Evolutionary conservation across 2,329 filamentous ascomycete genomes (phyloP).

Genomic region (Epichloe coenophiala): DNA sequence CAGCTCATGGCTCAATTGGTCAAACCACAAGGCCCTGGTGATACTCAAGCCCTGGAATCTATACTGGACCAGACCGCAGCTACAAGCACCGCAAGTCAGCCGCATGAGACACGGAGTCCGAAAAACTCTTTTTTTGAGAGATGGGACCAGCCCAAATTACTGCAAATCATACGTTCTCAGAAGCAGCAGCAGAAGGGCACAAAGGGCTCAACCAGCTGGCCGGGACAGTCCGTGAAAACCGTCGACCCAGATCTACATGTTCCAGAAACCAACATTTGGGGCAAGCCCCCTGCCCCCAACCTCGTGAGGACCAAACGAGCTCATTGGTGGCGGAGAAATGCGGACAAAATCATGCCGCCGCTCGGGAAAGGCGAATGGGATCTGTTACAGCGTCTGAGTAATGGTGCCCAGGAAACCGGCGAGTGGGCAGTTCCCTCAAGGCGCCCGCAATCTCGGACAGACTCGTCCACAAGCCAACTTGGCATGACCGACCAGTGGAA

Average conservation of each 20-base stretch:
- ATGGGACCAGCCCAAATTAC: constrained; percentile 35
- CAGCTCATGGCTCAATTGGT: constrained; percentile 30
- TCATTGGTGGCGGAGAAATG: constrained; percentile 32
- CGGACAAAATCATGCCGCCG: constrained; percentile 39
- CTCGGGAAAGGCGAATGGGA: constrained; percentile 42
- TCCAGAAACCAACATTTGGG: constrained; percentile 35
- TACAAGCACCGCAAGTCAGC: not conserved
- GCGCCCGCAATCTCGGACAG: constrained; percentile 11
- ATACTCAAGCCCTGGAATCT: constrained; percentile 28
- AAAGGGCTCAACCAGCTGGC: constrained; percentile 14
- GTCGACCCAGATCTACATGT: constrained; percentile 23
- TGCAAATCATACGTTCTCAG: constrained; percentile 29
- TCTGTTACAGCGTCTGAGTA: constrained; percentile 31
- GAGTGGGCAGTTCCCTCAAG: constrained; percentile 25
- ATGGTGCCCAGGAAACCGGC: constrained; percentile 22
- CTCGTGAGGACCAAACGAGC: constrained; percentile 28
- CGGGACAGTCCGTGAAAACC: constrained; percentile 11
- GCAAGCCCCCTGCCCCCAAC: constrained; percentile 26
- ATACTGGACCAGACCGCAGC: constrained; percentile 9
- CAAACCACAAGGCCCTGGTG: constrained; percentile 20
- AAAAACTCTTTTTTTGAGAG: constrained; percentile 28
- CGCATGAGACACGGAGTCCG: not conserved
- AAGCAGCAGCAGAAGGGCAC: constrained; percentile 15
- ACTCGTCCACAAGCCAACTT: not conserved
- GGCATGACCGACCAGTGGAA: constrained; percentile 16